Evolutionary conservation across 2,329 filamentous ascomycete species (phyloP), one percentile per base, ranked within the genome.

Genomic region (Cladosporium halotolerans): DNA sequence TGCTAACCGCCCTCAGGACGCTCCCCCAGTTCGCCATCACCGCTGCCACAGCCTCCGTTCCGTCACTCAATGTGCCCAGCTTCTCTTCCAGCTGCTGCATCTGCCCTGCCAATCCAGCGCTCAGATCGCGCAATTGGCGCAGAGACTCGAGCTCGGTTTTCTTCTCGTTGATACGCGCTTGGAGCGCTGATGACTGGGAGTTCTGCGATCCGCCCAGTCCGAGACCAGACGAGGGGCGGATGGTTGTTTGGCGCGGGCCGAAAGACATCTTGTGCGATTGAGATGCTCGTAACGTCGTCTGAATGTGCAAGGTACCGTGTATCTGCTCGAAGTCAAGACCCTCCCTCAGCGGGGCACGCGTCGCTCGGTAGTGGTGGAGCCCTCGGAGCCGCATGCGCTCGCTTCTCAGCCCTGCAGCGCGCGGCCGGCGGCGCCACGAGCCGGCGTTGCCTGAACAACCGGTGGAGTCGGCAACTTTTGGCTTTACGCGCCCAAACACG

Each of bases 11-110:
- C 59, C 86, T 79, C 56, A 95, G 77, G 59, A 95, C 88, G 62
- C 89, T 91, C 69, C 91, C 86, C 89, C 89, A 95, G 68, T 93
- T 95, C 50, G 85, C 81, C 67, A 95, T 76, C 18, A 95, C 88
- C n/a, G 85, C 80, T 38, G 89, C 88, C 63, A 95, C 89, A 56
- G 86, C 88, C 79, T 93, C 87, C 31, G 89, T 93, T 11, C 89
- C 89, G 62, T 90, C 83, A 1, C 86, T 88, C 23, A 95, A 71
- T 0, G 88, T 95, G 11, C 79, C 77, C 8, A 95, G 73, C 69
- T 90, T 92, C 65, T 86, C 81, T 63, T 91, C 86, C 50, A 95
- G 71, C 56, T 83, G 82, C 66, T 91, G 85, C 87, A 95, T 93
- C 69, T 93, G 88, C 39, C 80, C 79, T 40, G 88, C 88, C 33